Evolutionary conservation across 495 filamentous ascomycete species (phyloP), one percentile per base, ranked within the genome.

Genomic region (Penicillium herquei): DNA sequence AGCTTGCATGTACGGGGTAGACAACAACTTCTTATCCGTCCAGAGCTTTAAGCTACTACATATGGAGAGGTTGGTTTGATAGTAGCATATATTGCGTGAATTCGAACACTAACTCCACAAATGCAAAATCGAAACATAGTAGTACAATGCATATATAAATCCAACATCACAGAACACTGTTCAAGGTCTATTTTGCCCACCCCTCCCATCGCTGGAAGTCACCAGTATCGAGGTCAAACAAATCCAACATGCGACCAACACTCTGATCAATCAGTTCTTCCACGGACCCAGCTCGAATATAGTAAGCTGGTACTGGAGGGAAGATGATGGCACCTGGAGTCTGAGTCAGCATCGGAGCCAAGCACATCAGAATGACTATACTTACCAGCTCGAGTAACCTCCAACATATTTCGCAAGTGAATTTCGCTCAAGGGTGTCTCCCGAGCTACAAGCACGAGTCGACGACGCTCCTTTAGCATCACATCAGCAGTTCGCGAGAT

Each of bases 371-470:
- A 26, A 26, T 26, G 21, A 4, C 1, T 26, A 26, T 26, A 26
- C 21, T 26, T 26, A 26, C 74, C 77, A 3, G 56, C 58, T 3
- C 57, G 60, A 14, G 70, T 67, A 7, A 78, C 64, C 5, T 58
- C 56, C 44, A 77, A 40, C 76, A 80, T 78, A 52, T 78, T 80
- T 7, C 67, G 64, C 33, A 78, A 54, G 57, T 80, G 76, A 51
- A 78, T 78, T 33, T 68, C 68, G 43, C 72, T 77, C 43, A 80
- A 30, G 2, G 77, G 76, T 0, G 76, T 78, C 54, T 80, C 77
- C 13, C 77, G 37, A 7, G 68, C 65, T 9, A 72, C 76, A 6
- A 78, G 59, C 0, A 80, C 73, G 12, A 80, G 54, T 14, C 52
- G 56, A 13, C 74, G 57, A 10, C 74, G 54, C 52, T 80, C 77